phyloP scores from a whole-genome alignment of 495 filamentous ascomycete genomes.

The Aspergillus indologenus region DNA sequence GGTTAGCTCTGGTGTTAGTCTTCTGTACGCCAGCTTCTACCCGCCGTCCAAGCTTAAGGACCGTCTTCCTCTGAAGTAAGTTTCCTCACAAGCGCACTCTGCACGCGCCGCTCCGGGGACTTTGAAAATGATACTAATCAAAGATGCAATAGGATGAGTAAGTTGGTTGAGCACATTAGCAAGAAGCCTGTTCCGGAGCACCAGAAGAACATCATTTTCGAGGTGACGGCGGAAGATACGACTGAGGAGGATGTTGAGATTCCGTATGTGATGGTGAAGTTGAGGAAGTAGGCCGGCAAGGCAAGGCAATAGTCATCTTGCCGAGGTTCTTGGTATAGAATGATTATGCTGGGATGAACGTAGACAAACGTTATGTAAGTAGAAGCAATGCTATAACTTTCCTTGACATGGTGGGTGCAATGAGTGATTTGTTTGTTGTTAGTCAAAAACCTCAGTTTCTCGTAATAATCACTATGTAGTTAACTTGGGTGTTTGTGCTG shows the following conservation, averaged over 20 bases:
- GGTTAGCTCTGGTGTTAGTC: slow-evolving; percentile 92
- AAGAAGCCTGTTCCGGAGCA: slow-evolving; percentile 89
- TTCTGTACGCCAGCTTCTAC: slow-evolving; percentile 97
- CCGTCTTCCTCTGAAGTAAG: slow-evolving; percentile 63
- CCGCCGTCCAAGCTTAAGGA: slow-evolving; percentile 86
- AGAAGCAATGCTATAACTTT: slow-evolving; percentile 1
- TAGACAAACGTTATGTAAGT: neutral
- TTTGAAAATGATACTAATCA: slow-evolving; percentile 11
- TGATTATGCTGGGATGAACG: neutral
- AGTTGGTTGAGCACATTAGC: slow-evolving; percentile 82
- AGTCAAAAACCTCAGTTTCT: too few species aligned
- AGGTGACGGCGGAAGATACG: slow-evolving; percentile 88
- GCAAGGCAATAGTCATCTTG: neutral
- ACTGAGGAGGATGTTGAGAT: slow-evolving; percentile 95
- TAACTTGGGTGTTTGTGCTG: neutral
- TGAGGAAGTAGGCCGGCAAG: slow-evolving; percentile 40
- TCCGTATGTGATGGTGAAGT: slow-evolving; percentile 91
- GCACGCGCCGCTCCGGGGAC: neutral
- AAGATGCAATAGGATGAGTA: slow-evolving; percentile 60
- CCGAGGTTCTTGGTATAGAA: neutral
- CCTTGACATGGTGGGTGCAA: too few species aligned
- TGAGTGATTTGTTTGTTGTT: too few species aligned
- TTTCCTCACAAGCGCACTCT: slow-evolving; percentile 15
- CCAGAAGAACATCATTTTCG: slow-evolving; percentile 93
- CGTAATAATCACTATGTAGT: too few species aligned